Evolutionary conservation across 495 filamentous ascomycete species (phyloP).

Genomic region (Pyronema domesticum): DNA sequence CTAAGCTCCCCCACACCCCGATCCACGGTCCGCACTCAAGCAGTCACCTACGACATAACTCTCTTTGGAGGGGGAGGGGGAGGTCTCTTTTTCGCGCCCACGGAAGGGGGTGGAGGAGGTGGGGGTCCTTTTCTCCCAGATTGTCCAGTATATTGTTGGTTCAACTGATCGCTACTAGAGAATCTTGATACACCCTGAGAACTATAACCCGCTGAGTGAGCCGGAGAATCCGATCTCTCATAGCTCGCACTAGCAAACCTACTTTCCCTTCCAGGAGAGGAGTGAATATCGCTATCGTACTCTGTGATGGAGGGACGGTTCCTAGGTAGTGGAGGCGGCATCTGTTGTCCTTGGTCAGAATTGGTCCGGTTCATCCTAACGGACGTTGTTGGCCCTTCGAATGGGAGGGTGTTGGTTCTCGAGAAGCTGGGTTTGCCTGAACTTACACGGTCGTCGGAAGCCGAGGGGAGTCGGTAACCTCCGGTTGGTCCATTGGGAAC

Average conservation of each 20-base stretch:
- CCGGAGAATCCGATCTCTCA: conserved; percentile 13
- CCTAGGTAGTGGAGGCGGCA: conserved; percentile 17
- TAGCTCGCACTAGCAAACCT: conserved; percentile 10
- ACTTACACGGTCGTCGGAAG: conserved; percentile 11
- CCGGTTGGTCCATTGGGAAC: conserved; percentile 9
- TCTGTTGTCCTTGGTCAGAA: conserved; percentile 18
- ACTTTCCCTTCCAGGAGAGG: conserved; percentile 13
- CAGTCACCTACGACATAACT: neutral
- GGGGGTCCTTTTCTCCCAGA: conserved; percentile 17
- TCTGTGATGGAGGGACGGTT: neutral
- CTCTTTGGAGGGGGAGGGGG: conserved; percentile 24
- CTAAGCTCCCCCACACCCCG: too few relatives aligned
- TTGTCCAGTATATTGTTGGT: conserved; percentile 4
- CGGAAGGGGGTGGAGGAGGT: conserved; percentile 14
- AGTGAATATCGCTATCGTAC: conserved; percentile 9
- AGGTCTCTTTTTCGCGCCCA: conserved; percentile 15
- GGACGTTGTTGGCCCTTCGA: conserved; percentile 11
- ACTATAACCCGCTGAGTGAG: conserved; percentile 3
- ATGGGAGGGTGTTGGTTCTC: conserved; percentile 17
- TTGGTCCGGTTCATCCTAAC: conserved; percentile 18
- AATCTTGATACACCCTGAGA: conserved; percentile 5
- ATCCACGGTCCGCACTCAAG: too few relatives aligned
- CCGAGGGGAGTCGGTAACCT: conserved; percentile 18
- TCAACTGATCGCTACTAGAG: conserved; percentile 6
- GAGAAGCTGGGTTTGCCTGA: conserved; percentile 15